Conservation (phyloP, 768 basidiomycete genomes). For the Suillus brevipes region DNA sequence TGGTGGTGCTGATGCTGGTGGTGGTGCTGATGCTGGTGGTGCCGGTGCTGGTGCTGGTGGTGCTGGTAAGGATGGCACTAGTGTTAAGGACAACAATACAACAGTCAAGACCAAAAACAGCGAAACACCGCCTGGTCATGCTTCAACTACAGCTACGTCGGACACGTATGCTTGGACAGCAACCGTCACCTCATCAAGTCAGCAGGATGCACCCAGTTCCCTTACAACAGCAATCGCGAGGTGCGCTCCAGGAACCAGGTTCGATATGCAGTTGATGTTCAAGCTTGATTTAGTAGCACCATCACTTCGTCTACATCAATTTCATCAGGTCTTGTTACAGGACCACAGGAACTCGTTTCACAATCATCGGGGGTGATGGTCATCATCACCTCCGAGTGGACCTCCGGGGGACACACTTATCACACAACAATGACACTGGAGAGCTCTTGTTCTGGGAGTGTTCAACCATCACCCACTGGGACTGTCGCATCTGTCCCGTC, state of each 20-base stretch:
- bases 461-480: slow-evolving; percentile 9
- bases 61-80: no score
- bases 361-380: not conserved
- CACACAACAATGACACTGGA: slow-evolving; percentile 10
- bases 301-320: not conserved
- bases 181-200: not conserved
- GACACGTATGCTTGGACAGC: not conserved
- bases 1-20: no score
- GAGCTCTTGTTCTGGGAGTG: slow-evolving; percentile 1
- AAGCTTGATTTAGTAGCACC: not conserved
- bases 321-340: not conserved
- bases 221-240: slow-evolving; percentile 5
- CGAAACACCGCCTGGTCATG: not conserved
- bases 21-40: no score
- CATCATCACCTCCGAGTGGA: slow-evolving; percentile 3
- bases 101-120: not conserved
- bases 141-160: not conserved
- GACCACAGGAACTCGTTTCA: slow-evolving; percentile 8
- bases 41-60: no score
- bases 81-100: not conserved
- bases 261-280: not conserved
- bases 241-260: slow-evolving; percentile 9
- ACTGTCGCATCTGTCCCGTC: not conserved
- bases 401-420: slow-evolving; percentile 1
- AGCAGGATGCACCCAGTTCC: not conserved